Conservation (phyloP, 176 grass and related monocot species). For the Rhynchospora pubera region DNA sequence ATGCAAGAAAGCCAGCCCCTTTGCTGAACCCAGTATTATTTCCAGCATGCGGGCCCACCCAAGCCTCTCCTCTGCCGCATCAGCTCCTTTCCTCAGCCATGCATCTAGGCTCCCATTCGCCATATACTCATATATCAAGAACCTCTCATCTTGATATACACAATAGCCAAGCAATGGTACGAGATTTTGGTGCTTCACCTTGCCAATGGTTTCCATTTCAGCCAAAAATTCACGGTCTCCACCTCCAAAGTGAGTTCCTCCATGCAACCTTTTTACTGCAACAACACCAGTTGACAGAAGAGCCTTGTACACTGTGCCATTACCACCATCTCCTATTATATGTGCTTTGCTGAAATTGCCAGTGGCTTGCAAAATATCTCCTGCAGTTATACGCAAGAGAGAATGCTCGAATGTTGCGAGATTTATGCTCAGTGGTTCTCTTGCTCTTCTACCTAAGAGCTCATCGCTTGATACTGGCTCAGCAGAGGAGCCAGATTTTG, state of each 20-base stretch:
- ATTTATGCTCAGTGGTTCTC: conserved; percentile 88
- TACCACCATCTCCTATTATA: conserved; percentile 89
- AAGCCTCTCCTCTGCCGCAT: conserved; percentile 59
- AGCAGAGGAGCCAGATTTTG: conserved; percentile 27
- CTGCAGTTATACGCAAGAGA: conserved; percentile 64
- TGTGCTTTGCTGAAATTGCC: conserved; percentile 89
- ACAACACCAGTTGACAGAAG: conserved; percentile 61
- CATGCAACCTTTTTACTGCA: conserved; percentile 85
- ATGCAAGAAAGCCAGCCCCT: conserved; percentile 78
- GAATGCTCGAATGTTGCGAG: conserved; percentile 85
- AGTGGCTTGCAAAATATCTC: conserved; percentile 87
- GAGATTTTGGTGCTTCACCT: conserved; percentile 88
- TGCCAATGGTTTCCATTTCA: conserved; percentile 97
- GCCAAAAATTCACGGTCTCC: conserved; percentile 75
- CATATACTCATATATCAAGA: conserved; percentile 98
- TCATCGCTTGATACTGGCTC: conserved; percentile 81
- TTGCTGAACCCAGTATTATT: conserved; percentile 78
- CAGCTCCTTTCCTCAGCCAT: conserved; percentile 73
- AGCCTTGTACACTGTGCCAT: conserved; percentile 81
- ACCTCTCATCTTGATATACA: conserved; percentile 80
- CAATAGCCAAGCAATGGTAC: conserved; percentile 93
- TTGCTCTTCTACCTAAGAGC: conserved; percentile 70
- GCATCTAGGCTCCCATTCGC: conserved; percentile 87
- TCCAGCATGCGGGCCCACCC: conserved; percentile 82
- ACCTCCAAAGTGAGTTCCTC: conserved; percentile 73